Base-by-base conservation (phyloP, 2,329 filamentous ascomycete genomes). In the Paecilomyces variotii region DNA sequence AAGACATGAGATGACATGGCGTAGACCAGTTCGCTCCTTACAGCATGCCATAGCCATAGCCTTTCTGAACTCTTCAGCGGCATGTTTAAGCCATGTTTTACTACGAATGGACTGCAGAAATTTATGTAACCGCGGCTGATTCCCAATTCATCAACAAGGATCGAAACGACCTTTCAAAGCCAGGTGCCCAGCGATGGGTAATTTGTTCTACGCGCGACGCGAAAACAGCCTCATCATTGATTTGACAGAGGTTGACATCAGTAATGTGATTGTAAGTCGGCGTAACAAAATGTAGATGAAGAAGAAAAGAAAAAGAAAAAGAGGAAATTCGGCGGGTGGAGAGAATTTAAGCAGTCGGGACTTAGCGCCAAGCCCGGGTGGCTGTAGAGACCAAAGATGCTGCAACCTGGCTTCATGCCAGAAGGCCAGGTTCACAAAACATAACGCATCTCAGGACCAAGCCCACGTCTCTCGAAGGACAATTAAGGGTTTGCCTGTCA, bases 141-240 rank as follows among this genome's bases (percentile, higher is more conserved):
- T 88, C 85, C 85, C 80, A 82, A 79, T 76, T 80, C 81, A 77
- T 87, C 84, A 80, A 75, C 65, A 75, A 80, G 78, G 76, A 79
- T 82, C 82, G 75, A 74, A 83, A 86, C 76, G 82, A 83, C 79
- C 78, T 77, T 81, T 86, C 84, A 82, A 85, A 81, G 76, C 77
- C 82, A 81, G 85, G 85, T 83, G 85, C 85, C 85, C 85, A 88
- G 85, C 84, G 79, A 87, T 82, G 84, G 84, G 84, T 82, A 67
- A 66, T 77, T 79, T 77, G 64, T 67, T 88, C 84, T 88, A 76
- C 84, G 85, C 84, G 72, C 84, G 85, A 85, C 82, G 81, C 83
- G 83, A 86, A 84, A 85, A 85, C 84, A 84, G 76, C 76, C 77
- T 79, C 78, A 73, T 73, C 76, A 83, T 73, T 71, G 67, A 68